Evolutionary conservation across 108 stramenopile genomes (phyloP).

Genomic region (Nannochloropsis gaditana): DNA sequence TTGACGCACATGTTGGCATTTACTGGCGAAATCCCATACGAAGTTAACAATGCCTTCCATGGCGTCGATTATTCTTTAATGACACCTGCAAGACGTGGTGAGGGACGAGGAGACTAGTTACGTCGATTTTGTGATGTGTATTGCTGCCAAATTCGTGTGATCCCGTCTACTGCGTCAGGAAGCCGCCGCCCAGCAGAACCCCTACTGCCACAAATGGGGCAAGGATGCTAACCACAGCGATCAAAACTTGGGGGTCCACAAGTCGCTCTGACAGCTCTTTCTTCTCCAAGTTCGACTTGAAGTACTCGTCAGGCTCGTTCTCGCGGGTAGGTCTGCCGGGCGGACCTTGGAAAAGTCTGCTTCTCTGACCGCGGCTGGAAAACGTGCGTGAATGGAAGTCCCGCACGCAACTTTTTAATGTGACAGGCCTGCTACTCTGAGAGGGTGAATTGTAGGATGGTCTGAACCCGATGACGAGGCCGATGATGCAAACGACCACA

Average conservation of each 20-base stretch:
- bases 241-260: neutral
- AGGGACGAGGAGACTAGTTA: too few relatives aligned
- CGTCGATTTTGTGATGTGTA: too few relatives aligned
- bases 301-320: constrained; percentile 14
- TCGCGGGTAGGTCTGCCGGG: neutral
- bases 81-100: too few relatives aligned
- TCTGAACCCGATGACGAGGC: neutral
- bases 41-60: too few relatives aligned
- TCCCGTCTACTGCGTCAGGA: neutral
- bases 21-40: too few relatives aligned
- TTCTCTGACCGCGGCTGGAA: neutral
- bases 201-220: neutral
- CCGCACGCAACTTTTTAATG: too few relatives aligned
- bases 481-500: neutral
- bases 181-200: constrained; percentile 10
- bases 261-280: neutral
- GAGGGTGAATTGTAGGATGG: neutral
- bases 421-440: neutral
- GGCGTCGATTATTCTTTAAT: too few relatives aligned
- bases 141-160: too few relatives aligned
- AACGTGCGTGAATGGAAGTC: too few relatives aligned
- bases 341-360: neutral
- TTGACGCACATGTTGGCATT: too few relatives aligned
- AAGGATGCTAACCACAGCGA: neutral
- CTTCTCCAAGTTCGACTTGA: constrained; percentile 11